These are phyloP conservation scores for Sclerotinia borealis DNA, from an alignment of 2,329 filamentous ascomycete genomes.

Conservation along the genomic window DNA sequence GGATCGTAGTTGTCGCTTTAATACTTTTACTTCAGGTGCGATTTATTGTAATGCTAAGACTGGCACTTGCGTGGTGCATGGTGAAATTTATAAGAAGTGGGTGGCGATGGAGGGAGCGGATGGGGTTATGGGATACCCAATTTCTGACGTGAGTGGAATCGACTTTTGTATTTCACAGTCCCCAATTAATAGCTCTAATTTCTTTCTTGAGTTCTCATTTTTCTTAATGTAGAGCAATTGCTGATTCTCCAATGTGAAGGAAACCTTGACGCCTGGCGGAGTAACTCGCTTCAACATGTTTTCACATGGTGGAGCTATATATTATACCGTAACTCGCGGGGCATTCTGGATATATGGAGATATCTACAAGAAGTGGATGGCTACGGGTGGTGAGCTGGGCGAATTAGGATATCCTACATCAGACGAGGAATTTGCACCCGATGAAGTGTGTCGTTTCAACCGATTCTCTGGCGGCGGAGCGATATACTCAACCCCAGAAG, in stretches of 20 bases:
- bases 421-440: background rate
- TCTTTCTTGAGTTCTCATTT: background rate
- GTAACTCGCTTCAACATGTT: constrained; percentile 7
- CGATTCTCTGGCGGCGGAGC: background rate
- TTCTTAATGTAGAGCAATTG: background rate
- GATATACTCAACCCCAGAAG: background rate
- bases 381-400: background rate
- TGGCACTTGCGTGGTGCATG: background rate
- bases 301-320: constrained; percentile 2
- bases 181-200: background rate
- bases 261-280: background rate
- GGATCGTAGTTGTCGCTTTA: background rate
- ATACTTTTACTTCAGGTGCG: background rate
- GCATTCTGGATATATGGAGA: constrained; percentile 7
- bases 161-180: background rate
- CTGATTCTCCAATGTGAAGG: background rate
- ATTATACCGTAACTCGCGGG: constrained; percentile 1
- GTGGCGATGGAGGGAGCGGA: background rate
- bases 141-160: background rate
- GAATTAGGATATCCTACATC: constrained; percentile 2
- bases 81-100: constrained; percentile 2
- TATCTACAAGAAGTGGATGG: constrained; percentile 8
- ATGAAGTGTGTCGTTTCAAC: background rate
- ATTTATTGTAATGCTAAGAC: constrained; percentile 4
- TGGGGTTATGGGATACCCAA: background rate